Evolutionary conservation across 2,329 filamentous ascomycete species (phyloP).

Genomic region (Fusarium albidum): DNA sequence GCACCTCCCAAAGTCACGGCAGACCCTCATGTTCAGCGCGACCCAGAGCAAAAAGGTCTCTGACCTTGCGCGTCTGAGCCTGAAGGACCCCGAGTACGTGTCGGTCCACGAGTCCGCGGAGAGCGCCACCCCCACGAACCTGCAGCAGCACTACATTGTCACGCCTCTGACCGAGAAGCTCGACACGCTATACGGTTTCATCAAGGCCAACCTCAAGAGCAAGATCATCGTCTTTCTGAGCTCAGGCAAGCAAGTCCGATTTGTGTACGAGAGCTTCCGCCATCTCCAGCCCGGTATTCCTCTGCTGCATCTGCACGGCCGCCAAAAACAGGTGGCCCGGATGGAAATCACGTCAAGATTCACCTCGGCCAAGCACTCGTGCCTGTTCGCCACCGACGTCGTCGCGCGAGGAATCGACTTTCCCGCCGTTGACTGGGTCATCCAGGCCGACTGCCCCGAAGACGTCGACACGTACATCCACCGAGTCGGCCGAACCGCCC

Average conservation of each 20-base stretch:
- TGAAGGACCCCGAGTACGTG: slow-evolving; percentile 93
- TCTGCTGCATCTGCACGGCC: slow-evolving; percentile 89
- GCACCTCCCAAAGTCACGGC: slow-evolving; percentile 83
- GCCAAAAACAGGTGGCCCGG: slow-evolving; percentile 90
- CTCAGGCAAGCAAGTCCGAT: slow-evolving; percentile 95
- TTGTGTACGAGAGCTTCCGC: slow-evolving; percentile 92
- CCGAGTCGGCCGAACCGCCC: slow-evolving; percentile 91
- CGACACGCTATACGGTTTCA: slow-evolving; percentile 91
- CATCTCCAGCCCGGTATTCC: slow-evolving; percentile 95
- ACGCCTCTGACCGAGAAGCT: slow-evolving; percentile 89
- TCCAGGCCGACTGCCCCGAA: slow-evolving; percentile 97
- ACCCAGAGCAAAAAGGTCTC: slow-evolving; percentile 96
- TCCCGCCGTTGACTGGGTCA: slow-evolving; percentile 96
- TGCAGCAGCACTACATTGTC: slow-evolving; percentile 92
- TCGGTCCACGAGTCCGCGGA: slow-evolving; percentile 87
- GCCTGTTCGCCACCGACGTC: slow-evolving; percentile 94
- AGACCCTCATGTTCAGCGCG: slow-evolving; percentile 94
- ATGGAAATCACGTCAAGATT: slow-evolving; percentile 89
- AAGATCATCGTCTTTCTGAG: slow-evolving; percentile 97
- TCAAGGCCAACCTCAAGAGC: slow-evolving; percentile 87
- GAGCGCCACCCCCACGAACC: slow-evolving; percentile 79
- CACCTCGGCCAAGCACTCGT: slow-evolving; percentile 80
- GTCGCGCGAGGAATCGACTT: slow-evolving; percentile 95
- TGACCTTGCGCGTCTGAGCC: slow-evolving; percentile 86
- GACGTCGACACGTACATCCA: slow-evolving; percentile 98